phyloP scores from a whole-genome alignment of 176 grass and related monocot species.

The Carex cristatella region DNA sequence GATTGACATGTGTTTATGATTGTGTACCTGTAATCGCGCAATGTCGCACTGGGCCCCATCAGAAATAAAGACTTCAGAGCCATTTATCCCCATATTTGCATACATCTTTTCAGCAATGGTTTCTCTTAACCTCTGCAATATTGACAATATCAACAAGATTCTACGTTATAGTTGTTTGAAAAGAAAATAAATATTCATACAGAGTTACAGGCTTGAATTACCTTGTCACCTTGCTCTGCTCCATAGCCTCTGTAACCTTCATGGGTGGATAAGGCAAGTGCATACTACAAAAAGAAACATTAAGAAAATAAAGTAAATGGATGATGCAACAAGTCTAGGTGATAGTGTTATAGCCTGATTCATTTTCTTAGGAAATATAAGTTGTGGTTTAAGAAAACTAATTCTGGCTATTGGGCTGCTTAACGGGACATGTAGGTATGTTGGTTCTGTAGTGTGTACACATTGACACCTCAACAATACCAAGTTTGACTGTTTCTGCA shows the following conservation, averaged over 20 bases:
- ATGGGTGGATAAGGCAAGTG: slow-evolving; percentile 64
- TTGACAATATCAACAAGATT: background rate
- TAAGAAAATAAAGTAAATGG: slow-evolving; percentile 1
- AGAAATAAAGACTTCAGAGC: slow-evolving; percentile 70
- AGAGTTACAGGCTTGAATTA: slow-evolving; percentile 4
- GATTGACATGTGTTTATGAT: background rate
- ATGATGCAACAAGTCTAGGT: background rate
- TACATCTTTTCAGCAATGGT: slow-evolving; percentile 60
- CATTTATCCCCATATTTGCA: slow-evolving; percentile 52
- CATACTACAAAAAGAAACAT: slow-evolving; percentile 39
- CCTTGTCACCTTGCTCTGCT: slow-evolving; percentile 74
- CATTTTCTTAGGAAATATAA: background rate
- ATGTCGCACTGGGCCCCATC: slow-evolving; percentile 93
- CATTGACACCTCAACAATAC: background rate
- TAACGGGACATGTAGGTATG: background rate
- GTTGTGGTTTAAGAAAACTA: background rate
- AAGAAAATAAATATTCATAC: background rate
- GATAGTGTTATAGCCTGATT: background rate
- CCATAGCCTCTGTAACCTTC: slow-evolving; percentile 92
- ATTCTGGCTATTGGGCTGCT: background rate
- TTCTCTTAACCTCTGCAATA: slow-evolving; percentile 56
- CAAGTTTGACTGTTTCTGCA: background rate
- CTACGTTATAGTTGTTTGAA: background rate
- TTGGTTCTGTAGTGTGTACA: background rate
- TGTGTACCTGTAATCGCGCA: slow-evolving; percentile 59